Conservation (phyloP, 2,329 filamentous ascomycete genomes). For the Botrytis porri region DNA sequence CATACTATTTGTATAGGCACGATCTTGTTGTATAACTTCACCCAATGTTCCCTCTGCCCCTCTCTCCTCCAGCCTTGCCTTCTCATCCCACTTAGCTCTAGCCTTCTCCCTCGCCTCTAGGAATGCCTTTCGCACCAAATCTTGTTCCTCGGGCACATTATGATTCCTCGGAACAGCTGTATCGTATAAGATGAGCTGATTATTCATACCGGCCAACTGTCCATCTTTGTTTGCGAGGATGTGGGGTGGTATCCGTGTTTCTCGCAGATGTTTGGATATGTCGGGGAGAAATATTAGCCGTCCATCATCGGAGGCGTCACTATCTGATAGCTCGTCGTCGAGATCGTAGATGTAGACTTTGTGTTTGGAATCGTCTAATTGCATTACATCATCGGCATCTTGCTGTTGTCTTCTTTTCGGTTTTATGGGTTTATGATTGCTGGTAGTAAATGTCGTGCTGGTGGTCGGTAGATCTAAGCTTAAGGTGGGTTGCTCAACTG, state of each 20-base stretch:
- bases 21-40: slow-evolving; percentile 19
- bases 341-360: slow-evolving; percentile 90
- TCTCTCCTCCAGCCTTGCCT: slow-evolving; percentile 39
- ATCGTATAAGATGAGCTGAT: slow-evolving; percentile 79
- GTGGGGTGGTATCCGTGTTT: slow-evolving; percentile 60
- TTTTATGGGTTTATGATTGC: slow-evolving; percentile 26
- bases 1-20: slow-evolving; percentile 23
- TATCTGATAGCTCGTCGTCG: slow-evolving; percentile 77
- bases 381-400: slow-evolving; percentile 63
- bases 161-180: slow-evolving; percentile 65
- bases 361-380: slow-evolving; percentile 78
- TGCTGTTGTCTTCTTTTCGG: slow-evolving; percentile 24
- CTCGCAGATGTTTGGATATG: slow-evolving; percentile 75
- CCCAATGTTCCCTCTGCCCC: slow-evolving; percentile 31
- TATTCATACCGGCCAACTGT: slow-evolving; percentile 51
- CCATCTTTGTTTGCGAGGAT: slow-evolving; percentile 58
- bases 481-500: slow-evolving; percentile 52
- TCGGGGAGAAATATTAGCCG: slow-evolving; percentile 78
- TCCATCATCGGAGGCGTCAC: slow-evolving; percentile 55
- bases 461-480: slow-evolving; percentile 21
- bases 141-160: slow-evolving; percentile 69
- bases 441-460: slow-evolving; percentile 21
- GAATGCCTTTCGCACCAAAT: slow-evolving; percentile 79
- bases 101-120: slow-evolving; percentile 71
- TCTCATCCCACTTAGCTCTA: slow-evolving; percentile 55